Percentiles rank a stretch among this genome's conserved stretches.
Evolutionary conservation across 2,329 filamentous ascomycete species (phyloP).

Genomic region (Bertia moriformis): DNA sequence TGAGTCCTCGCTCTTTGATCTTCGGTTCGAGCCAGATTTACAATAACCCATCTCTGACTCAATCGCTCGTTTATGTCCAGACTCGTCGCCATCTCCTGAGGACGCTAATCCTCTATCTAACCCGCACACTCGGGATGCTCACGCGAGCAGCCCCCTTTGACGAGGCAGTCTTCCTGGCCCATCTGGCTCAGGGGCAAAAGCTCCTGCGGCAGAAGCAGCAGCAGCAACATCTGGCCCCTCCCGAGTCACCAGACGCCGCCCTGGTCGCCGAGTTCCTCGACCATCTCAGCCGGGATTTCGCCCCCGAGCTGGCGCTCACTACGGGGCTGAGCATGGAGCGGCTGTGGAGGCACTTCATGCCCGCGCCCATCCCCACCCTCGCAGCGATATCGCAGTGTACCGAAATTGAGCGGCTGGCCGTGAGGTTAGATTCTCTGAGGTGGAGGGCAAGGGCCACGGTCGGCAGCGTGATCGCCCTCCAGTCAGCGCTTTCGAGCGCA

Average conservation of each 20-base stretch:
- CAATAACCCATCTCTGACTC: no score
- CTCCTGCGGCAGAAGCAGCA: slow-evolving; percentile 18
- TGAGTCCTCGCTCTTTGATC: no score
- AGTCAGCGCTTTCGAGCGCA: slow-evolving; percentile 35
- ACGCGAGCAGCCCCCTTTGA: slow-evolving; percentile 33
- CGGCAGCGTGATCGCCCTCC: slow-evolving; percentile 33
- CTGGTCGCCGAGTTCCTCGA: slow-evolving; percentile 15
- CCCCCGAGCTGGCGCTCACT: slow-evolving; percentile 54
- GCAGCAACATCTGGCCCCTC: neutral
- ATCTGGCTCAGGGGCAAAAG: slow-evolving; percentile 34
- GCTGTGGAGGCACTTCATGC: slow-evolving; percentile 62
- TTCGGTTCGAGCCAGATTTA: no score
- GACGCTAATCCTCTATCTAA: slow-evolving; percentile 35
- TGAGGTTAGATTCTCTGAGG: slow-evolving; percentile 43
- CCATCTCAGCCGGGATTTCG: slow-evolving; percentile 41
- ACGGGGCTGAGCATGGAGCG: slow-evolving; percentile 69
- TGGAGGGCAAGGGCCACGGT: slow-evolving; percentile 41
- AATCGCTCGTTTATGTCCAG: no score
- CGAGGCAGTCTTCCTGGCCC: slow-evolving; percentile 49
- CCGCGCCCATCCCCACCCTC: slow-evolving; percentile 35
- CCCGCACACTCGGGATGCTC: slow-evolving; percentile 33
- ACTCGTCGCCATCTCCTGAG: slow-evolving; percentile 18
- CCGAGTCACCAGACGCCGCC: slow-evolving; percentile 2
- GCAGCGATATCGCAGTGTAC: slow-evolving; percentile 27
- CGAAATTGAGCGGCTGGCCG: slow-evolving; percentile 38